Evolutionary conservation across 1,139 yeast species (phyloP).

Genomic region (Insectozyma bohioensis): DNA sequence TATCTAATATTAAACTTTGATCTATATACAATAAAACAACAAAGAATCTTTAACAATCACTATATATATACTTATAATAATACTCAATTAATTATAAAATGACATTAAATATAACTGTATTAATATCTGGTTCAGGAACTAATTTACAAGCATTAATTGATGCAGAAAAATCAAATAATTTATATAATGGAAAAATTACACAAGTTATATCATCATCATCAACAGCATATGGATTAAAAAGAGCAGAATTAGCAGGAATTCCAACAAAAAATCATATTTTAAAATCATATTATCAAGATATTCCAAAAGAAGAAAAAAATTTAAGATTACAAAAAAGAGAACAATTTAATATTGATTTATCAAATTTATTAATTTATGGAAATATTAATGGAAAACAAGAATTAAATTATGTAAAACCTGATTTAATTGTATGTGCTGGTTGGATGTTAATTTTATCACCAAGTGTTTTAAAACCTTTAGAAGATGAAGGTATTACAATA

Average conservation of each 20-base stretch:
- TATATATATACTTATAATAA: too few species aligned
- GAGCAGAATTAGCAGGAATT: conserved; percentile 71
- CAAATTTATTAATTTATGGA: conserved; percentile 59
- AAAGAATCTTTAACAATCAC: too few species aligned
- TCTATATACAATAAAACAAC: too few species aligned
- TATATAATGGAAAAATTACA: conserved; percentile 52
- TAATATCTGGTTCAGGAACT: conserved; percentile 93
- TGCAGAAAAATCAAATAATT: conserved; percentile 48
- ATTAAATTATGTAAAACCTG: conserved; percentile 53
- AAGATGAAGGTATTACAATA: conserved; percentile 63
- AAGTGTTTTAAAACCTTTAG: conserved; percentile 66
- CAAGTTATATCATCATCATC: conserved; percentile 83
- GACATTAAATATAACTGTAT: conserved; percentile 54
- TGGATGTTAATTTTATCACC: conserved; percentile 95
- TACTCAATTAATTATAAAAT: too few species aligned
- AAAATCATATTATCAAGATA: conserved; percentile 70
- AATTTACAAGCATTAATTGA: conserved; percentile 92
- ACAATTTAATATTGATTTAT: conserved; percentile 74
- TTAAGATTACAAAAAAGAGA: conserved; percentile 63
- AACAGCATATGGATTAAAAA: conserved; percentile 76
- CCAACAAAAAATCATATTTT: conserved; percentile 71
- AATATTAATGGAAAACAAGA: conserved; percentile 28
- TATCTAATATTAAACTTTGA: too few species aligned
- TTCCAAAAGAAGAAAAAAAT: conserved; percentile 61
- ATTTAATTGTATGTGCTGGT: conserved; percentile 93